Conservation (phyloP, 2,329 filamentous ascomycete genomes). For the Neodidymelliopsis sp. region DNA sequence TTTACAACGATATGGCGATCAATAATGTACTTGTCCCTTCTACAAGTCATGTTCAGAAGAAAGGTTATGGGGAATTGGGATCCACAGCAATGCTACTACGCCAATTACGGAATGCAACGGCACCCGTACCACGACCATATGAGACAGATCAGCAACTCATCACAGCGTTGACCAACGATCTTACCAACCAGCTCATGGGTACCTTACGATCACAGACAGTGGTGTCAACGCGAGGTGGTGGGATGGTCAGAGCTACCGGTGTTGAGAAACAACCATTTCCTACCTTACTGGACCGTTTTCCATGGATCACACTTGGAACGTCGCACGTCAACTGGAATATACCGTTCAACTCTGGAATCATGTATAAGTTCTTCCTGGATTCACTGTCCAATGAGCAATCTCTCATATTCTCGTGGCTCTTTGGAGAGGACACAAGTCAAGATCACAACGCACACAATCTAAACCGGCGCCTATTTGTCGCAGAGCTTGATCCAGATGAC, state of each 20-base stretch:
- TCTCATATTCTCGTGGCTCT: background rate
- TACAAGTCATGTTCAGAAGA: slow-evolving; percentile 9
- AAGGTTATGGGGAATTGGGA: slow-evolving; percentile 17
- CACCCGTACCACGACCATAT: slow-evolving; percentile 1
- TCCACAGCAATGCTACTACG: slow-evolving; percentile 8
- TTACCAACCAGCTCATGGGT: background rate
- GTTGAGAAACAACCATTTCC: background rate
- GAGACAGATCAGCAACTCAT: background rate
- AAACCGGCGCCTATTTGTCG: background rate
- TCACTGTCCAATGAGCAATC: background rate
- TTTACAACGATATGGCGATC: slow-evolving; percentile 26
- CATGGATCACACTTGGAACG: background rate
- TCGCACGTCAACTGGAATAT: too few species aligned
- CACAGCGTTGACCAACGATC: background rate
- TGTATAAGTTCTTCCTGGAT: background rate
- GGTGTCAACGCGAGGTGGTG: slow-evolving; percentile 24
- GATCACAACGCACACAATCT: background rate
- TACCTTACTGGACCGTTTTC: background rate
- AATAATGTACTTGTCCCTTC: background rate
- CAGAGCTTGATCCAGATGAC: background rate
- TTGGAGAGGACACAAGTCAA: background rate
- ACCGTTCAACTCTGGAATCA: slow-evolving; percentile 1
- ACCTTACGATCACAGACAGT: background rate
- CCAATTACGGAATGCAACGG: slow-evolving; percentile 21
- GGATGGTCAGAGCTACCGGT: background rate